These are phyloP conservation scores for Malassezia restricta DNA, from an alignment of 1,284 basidiomycete genomes.

Conservation along the genomic window DNA sequence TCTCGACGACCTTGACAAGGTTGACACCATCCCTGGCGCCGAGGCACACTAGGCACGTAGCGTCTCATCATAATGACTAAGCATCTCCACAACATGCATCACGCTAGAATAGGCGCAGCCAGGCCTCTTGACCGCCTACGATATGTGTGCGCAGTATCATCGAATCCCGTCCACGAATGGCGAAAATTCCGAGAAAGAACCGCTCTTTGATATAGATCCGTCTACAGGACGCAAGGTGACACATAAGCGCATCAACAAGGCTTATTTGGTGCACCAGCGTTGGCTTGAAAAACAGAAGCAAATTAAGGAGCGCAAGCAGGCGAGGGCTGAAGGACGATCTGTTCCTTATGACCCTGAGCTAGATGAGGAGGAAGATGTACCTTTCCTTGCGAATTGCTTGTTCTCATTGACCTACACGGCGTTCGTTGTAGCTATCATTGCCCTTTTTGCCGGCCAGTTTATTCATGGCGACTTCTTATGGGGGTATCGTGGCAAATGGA, in stretches of 20 bases:
- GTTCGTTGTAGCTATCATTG: conserved; percentile 20
- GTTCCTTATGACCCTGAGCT: neutral
- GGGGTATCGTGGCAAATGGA: conserved; percentile 42
- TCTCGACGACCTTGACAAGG: conserved; percentile 63
- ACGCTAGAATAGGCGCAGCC: neutral
- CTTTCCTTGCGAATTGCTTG: conserved; percentile 1
- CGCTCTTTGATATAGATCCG: conserved; percentile 22
- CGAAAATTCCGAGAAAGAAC: neutral
- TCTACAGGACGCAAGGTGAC: conserved; percentile 30
- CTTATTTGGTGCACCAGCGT: conserved; percentile 34
- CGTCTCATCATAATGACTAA: neutral
- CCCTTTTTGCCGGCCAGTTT: conserved; percentile 24
- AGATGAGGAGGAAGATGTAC: neutral
- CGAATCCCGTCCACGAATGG: neutral
- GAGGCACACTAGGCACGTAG: conserved; percentile 3
- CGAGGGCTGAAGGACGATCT: conserved; percentile 1
- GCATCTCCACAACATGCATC: neutral
- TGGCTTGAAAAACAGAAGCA: conserved; percentile 30
- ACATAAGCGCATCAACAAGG: conserved; percentile 35
- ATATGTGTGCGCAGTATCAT: neutral
- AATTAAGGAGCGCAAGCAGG: conserved; percentile 17
- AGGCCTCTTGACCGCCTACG: too few relatives aligned
- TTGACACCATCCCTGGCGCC: conserved; percentile 38
- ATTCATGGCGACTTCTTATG: conserved; percentile 36
- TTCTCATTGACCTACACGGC: conserved; percentile 12